Base-by-base conservation (phyloP, 75 land plant genomes). In the Pinus taeda region DNA sequence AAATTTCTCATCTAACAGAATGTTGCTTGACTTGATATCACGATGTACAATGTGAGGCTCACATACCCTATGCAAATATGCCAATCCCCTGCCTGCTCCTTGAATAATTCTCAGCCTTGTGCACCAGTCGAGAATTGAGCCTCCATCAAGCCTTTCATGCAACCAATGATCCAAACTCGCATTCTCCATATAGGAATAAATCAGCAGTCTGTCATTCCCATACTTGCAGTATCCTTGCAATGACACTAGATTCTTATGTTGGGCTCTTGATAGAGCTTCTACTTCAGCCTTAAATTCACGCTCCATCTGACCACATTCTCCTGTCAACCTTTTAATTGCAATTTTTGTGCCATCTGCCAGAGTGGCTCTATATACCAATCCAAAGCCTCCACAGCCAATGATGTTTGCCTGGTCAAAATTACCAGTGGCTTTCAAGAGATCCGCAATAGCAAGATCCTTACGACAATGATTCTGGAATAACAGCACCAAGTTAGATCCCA, bases 231-330 rank as follows among this genome's bases (percentile, higher is more conserved):
- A 90, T 42, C 92, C 92, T 69, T 81, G 83, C 18, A 90, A 74
- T 12, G 87, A 64, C 37, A 90, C 92, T 55, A 90, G 83, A 73
- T 90, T 90, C 74, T 84, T 60, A 75, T 90, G 92, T 53, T 83
- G 78, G 55, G 90, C 87, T 49, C 75, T 81, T 57, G 87, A 90
- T 56, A 90, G 83, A 65, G 83, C 84, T 76, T 87, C 86, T 33
- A 87, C 85, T 83, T 90, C 92, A n/a, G 92, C 90, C 76, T 80
- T 82, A 58, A 90, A 90, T 83, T 90, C 92, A 66, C 92, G 79
- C 37, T 85, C 87, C 83, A 89, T 83, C 73, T 88, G 77, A 6
- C 81, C 81, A 70, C 86, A 74, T 71, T 90, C 87, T 75, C 86
- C 87, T 6, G 86, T 78, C 61, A 90, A 88, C 65, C 82, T 87